Evolutionary conservation across 225 moss, liverwort and hornwort species (phyloP), one percentile per base, ranked within the genome.

Genomic region (Marchantia paleacea): DNA sequence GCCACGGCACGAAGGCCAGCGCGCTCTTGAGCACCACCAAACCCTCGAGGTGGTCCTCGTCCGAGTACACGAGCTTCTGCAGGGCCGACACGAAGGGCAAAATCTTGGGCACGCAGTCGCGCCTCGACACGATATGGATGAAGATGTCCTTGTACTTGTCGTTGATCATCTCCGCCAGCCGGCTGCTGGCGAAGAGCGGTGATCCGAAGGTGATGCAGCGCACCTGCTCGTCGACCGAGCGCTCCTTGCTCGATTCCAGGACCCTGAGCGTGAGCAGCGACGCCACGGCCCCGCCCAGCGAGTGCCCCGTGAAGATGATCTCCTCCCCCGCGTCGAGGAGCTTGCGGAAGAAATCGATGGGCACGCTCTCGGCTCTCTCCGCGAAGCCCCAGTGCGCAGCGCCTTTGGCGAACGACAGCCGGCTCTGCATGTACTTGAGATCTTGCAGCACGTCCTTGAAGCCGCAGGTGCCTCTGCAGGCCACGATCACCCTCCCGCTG

Each of bases 171-270:
- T 89, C 86, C 9, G 90, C 89, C 62, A 91, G 68, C 53, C 82
- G 75, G 53, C 75, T 81, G 81, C 85, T 89, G 18, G 90, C 90
- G 57, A 91, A 91, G 52, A 85, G 85, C 0, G 90, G 89, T 52
- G 89, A 83, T 63, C 90, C 90, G 60, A 91, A 91, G 20, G 90
- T 91, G 64, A 91, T 89, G 62, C 90, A 91, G 52, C 85, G 89
- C 69, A 91, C 85, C 62, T 89, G 89, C 60, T 91, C 78, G 8
- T 89, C 81, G 48, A 75, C 86, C 25, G 10, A 75, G 86, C 25
- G 10, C 58, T 4, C 85, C 82, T 55, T 84, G 80, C 52, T 47
- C 13, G 87, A 85, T 69, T 84, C 82, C 16, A 89, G 64, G 10
- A 89, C 84, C 80, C 86, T 63, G 61, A 89, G 81, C 58, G 80